Evolutionary conservation across 1,139 yeast species (phyloP).

Genomic region (Arxiozyma slooffiae): DNA sequence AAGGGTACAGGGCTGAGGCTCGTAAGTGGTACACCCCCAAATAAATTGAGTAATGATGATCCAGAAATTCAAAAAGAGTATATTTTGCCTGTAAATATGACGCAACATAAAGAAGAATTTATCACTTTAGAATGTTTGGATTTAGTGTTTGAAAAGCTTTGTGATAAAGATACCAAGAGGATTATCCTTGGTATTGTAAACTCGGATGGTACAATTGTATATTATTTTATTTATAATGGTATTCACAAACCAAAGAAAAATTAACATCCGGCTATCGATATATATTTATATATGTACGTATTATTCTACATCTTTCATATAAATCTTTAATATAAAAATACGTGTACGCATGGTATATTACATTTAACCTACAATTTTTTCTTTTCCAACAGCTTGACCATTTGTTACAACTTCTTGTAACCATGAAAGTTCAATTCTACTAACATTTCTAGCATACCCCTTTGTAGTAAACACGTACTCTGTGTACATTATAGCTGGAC

Average conservation of each 20-base stretch:
- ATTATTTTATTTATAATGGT: conserved; percentile 57
- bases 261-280: conserved; percentile 3
- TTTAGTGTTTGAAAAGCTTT: conserved; percentile 23
- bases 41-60: conserved; percentile 28
- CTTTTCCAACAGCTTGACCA: conserved; percentile 14
- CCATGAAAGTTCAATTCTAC: conserved; percentile 80
- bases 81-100: conserved; percentile 30
- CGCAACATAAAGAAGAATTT: conserved; percentile 19
- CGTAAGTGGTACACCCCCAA: conserved; percentile 30
- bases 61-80: conserved; percentile 14
- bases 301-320: background rate
- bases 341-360: background rate
- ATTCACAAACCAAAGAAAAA: conserved; percentile 47
- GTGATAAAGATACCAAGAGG: conserved; percentile 24
- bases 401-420: conserved; percentile 57
- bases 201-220: conserved; percentile 59
- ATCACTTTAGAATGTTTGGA: conserved; percentile 32
- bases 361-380: conserved; percentile 6
- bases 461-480: conserved; percentile 90
- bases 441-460: conserved; percentile 84
- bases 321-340: background rate
- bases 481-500: conserved; percentile 86
- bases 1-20: conserved; percentile 10
- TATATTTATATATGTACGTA: background rate
- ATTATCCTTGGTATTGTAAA: conserved; percentile 47